Evolutionary conservation across 495 filamentous ascomycete genomes (phyloP), one percentile per base, ranked within the genome.

Genomic region (Neurospora sp.): DNA sequence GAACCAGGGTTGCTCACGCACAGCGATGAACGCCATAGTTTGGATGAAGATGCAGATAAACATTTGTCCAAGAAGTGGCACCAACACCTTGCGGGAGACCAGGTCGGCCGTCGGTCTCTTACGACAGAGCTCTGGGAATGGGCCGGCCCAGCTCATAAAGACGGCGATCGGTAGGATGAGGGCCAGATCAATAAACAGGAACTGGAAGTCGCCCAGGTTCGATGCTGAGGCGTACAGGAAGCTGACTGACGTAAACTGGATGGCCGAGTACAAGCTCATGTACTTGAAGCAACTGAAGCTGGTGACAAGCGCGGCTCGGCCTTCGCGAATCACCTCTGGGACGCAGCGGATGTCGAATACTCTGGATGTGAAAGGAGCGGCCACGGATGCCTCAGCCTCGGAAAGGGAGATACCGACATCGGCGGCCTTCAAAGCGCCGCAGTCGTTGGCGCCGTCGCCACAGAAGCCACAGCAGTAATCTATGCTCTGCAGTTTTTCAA

Each of bases 281-380:
- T 94, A 99, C 82, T 99, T 99, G 85, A 99, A 99, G 84, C 96
- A 99, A 83, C 93, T 97, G 83, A 99, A 99, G 79, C 94, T 98
- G 38, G 96, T 99, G 8, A 98, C 94, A 20, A 99, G 86, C 68
- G 96, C 92, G 61, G 95, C 95, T 73, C 96, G 90, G 5, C 96
- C 96, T 85, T 99, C 96, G 37, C 92, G 92, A 71, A 99, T 98
- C 74, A 98, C 88, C 72, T 94, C 91, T 39, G 94, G 96, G 35
- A 99, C 94, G 82, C 96, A 99, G 16, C 92, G 93, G 75, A 98
- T 97, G 81, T 99, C 94, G 77, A 99, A 99, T 31, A 96, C 87
- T 20, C 94, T 90, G 72, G 93, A 97, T 4, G 96, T 99, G 76
- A 99, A 99, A 2, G 96, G 96, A 22, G 96, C 96, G 18, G 96